phyloP scores from a whole-genome alignment of 345 rosid genomes.

The Gossypium arboreum region DNA sequence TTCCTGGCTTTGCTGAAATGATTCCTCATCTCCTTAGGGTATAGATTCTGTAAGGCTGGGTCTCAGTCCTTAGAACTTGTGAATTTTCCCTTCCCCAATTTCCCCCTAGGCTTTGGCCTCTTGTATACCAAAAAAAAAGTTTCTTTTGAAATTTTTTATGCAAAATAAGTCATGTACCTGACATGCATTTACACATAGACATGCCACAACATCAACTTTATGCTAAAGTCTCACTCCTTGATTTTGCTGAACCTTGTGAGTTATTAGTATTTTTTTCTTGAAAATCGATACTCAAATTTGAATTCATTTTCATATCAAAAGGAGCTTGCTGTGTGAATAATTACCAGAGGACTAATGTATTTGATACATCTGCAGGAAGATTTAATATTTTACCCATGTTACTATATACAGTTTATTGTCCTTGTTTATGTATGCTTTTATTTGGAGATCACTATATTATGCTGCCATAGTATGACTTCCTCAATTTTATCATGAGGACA shows the following conservation, averaged over 20 bases:
- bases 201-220: neutral
- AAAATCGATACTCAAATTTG: neutral
- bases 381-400: neutral
- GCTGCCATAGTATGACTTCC: constrained; percentile 36
- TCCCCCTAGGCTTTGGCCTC: neutral
- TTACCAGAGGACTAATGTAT: neutral
- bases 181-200: neutral
- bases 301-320: neutral
- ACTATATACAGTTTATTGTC: neutral
- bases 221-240: neutral
- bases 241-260: neutral
- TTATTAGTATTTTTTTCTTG: neutral
- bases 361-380: neutral
- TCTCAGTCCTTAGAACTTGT: neutral
- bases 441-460: neutral
- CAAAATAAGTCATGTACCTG: neutral
- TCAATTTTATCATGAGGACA: neutral
- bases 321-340: neutral
- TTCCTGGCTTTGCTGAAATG: neutral
- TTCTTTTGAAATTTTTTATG: no score
- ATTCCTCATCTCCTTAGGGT: neutral
- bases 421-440: neutral
- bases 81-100: neutral
- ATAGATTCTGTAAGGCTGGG: neutral
- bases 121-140: neutral